Conservation (phyloP, 2,329 filamentous ascomycete species). For the Conoideocrella luteorostrata region DNA sequence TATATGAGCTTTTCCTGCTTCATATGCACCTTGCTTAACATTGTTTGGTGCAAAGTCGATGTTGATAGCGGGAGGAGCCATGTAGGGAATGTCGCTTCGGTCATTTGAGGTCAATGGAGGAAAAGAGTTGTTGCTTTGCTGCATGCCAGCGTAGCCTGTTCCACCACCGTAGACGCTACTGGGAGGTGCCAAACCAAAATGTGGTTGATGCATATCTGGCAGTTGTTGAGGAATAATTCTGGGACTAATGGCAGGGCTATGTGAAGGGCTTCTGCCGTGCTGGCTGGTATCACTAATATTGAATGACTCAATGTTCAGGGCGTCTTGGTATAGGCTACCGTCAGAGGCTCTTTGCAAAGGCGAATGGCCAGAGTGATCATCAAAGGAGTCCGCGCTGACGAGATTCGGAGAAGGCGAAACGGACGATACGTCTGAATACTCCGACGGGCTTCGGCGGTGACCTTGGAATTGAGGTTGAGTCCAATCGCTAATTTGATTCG, state of each 20-base stretch:
- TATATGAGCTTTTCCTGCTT: constrained; percentile 54
- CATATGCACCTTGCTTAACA: constrained; percentile 30
- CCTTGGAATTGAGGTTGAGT: constrained; percentile 59
- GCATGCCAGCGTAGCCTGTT: constrained; percentile 28
- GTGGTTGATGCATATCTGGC: constrained; percentile 42
- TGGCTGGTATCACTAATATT: constrained; percentile 70
- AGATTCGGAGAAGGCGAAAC: constrained; percentile 79
- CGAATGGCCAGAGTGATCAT: constrained; percentile 65
- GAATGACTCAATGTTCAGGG: constrained; percentile 72
- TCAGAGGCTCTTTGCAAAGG: constrained; percentile 74
- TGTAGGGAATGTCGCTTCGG: constrained; percentile 60
- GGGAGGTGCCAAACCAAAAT: constrained; percentile 37
- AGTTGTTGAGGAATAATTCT: constrained; percentile 52
- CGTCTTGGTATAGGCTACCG: constrained; percentile 66
- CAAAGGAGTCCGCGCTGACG: constrained; percentile 71
- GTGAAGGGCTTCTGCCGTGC: constrained; percentile 74
- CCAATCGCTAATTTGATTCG: constrained; percentile 48
- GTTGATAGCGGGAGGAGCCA: constrained; percentile 91
- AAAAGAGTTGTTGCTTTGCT: constrained; percentile 41
- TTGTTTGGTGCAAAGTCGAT: constrained; percentile 83
- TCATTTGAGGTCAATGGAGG: constrained; percentile 42
- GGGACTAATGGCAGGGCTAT: constrained; percentile 61
- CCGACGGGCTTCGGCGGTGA: constrained; percentile 83
- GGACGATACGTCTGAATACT: constrained; percentile 86
- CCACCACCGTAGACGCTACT: constrained; percentile 31